Percentiles rank a stretch among this genome's conserved stretches.
Evolutionary conservation across 2,329 filamentous ascomycete genomes (phyloP).

Genomic region (Fusarium beomiforme): DNA sequence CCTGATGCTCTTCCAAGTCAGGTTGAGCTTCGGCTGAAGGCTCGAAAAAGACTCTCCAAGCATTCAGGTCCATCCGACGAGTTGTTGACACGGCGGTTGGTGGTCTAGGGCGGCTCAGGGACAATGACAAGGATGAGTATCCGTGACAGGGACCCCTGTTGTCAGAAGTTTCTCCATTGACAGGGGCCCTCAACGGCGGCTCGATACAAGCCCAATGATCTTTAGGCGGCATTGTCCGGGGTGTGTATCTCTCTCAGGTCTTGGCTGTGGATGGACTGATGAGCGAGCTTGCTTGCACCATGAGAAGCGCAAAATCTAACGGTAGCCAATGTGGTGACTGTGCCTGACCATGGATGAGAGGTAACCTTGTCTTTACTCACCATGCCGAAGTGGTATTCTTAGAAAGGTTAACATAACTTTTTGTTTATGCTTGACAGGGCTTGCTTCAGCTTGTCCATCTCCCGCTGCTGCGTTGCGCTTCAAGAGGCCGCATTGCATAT

Average conservation of each 20-base stretch:
- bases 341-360: conserved; percentile 27
- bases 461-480: conserved; percentile 12
- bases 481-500: neutral
- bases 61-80: conserved; percentile 38
- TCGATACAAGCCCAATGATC: conserved; percentile 30
- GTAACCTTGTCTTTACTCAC: neutral
- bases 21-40: conserved; percentile 24
- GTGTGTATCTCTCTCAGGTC: conserved; percentile 32
- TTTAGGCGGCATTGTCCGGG: conserved; percentile 17
- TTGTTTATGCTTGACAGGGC: conserved; percentile 41
- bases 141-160: conserved; percentile 15
- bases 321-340: conserved; percentile 37
- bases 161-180: conserved; percentile 7
- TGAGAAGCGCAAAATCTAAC: conserved; percentile 23
- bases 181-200: conserved; percentile 32
- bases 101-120: conserved; percentile 36
- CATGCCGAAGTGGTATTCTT: conserved; percentile 24
- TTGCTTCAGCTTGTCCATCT: conserved; percentile 23
- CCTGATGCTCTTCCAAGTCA: conserved; percentile 19
- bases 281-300: conserved; percentile 32
- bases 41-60: conserved; percentile 18
- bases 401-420: conserved; percentile 23
- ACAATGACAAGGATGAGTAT: conserved; percentile 17
- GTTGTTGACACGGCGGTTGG: conserved; percentile 36
- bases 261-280: conserved; percentile 39